Evolutionary conservation across 78 protist species (phyloP), one percentile per base, ranked within the genome.

Genomic region (Dictyostelium brefeldianum): DNA sequence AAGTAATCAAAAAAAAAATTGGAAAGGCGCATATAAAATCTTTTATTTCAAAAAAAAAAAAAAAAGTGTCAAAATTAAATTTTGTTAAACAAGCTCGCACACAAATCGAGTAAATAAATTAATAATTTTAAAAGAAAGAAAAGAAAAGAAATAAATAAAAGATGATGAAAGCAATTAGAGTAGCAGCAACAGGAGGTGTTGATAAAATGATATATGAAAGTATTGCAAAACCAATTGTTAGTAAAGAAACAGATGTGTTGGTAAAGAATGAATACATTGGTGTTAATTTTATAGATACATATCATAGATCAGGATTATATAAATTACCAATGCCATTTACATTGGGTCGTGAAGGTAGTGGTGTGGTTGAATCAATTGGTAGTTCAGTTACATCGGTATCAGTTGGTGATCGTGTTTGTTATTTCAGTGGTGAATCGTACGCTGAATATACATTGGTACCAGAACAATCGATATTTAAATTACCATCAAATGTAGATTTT

Each of bases 231-330:
- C 93, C 96, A 27, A 25, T 11, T 0, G 12, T 74, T n/a, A 17
- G 20, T n/a, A 83, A 80, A 54, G 70, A 47, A 11, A 84, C 78
- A 2, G 89, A 92, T 67, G 96, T 93, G 0, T 48, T 89, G 12
- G 74, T 96, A 36, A 20, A 48, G 74, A 89, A 79, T 50, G 65
- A 56, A 25, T 82, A 5, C 4, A 80, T 74, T 41, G 98, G 98
- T 36, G 77, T 96, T 29, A 96, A 96, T 89, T 96, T 78, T 67
- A 96, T 96, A 46, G 98, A 96, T 54, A 84, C 91, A n/a, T 96
- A 96, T 83, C 94, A 89, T 65, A 70, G 97, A 75, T 31, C 83
- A 5, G 96, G 97, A 4, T 80, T 96, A 18, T 91, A 91, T 89
- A 50, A 50, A 36, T 27, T 78, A 4, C 56, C 43, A 48, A 22